Evolutionary conservation across 345 rosid genomes (phyloP).

Genomic region (Rhizophora mangle): DNA sequence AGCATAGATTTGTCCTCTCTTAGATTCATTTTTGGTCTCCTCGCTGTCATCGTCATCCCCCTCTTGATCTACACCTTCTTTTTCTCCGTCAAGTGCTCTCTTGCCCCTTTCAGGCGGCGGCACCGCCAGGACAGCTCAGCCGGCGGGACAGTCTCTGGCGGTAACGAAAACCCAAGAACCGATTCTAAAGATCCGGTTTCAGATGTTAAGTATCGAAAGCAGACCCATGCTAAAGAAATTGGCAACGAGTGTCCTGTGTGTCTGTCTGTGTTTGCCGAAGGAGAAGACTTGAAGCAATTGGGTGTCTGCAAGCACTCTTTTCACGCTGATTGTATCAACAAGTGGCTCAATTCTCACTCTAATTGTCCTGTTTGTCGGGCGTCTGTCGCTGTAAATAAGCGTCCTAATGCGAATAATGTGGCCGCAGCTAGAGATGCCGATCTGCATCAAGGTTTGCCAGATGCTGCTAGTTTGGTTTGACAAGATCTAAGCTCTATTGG

Average conservation of each 20-base stretch:
- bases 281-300: constrained; percentile 52
- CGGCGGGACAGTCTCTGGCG: neutral
- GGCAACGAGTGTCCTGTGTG: constrained; percentile 79
- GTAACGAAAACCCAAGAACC: neutral
- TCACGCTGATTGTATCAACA: constrained; percentile 58
- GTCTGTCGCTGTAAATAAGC: constrained; percentile 37
- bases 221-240: constrained; percentile 41
- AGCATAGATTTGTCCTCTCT: constrained; percentile 65
- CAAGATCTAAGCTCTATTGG: neutral
- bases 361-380: constrained; percentile 81
- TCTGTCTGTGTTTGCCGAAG: constrained; percentile 48
- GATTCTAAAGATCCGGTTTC: constrained; percentile 18
- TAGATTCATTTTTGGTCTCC: constrained; percentile 54
- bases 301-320: constrained; percentile 68
- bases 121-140: neutral
- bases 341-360: constrained; percentile 56
- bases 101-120: constrained; percentile 22
- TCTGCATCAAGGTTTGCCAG: constrained; percentile 67
- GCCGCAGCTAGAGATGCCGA: constrained; percentile 32
- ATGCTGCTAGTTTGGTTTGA: constrained; percentile 63
- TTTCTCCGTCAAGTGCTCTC: constrained; percentile 54
- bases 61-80: constrained; percentile 62
- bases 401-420: constrained; percentile 17
- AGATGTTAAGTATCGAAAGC: constrained; percentile 40
- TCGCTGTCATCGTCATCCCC: constrained; percentile 71